Percentiles rank a stretch among this genome's conserved stretches.
Conservation (phyloP, 805 yeast species). For the Kazachstania bromeliacearum region DNA sequence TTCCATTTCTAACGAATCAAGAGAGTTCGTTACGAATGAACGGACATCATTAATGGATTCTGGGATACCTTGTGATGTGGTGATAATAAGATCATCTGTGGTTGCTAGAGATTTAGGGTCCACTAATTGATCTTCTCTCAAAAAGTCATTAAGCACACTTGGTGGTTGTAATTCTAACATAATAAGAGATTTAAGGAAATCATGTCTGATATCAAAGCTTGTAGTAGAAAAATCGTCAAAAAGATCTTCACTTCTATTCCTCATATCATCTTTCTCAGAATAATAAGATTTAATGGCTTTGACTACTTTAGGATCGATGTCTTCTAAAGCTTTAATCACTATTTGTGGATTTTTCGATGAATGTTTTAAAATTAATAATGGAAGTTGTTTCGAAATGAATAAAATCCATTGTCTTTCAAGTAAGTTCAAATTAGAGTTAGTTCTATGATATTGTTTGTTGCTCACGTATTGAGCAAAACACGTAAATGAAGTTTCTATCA, state of each 20-base stretch:
- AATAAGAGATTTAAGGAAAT: slow-evolving; percentile 38
- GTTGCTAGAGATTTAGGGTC: slow-evolving; percentile 28
- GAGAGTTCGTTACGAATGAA: slow-evolving; percentile 17
- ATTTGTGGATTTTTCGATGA: slow-evolving; percentile 20
- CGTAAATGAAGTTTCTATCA: slow-evolving; percentile 32
- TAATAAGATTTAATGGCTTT: slow-evolving; percentile 29
- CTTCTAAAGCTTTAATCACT: slow-evolving; percentile 20
- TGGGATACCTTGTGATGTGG: slow-evolving; percentile 25
- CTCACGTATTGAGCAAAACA: slow-evolving; percentile 38
- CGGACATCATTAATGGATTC: slow-evolving; percentile 28
- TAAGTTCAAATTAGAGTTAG: slow-evolving; percentile 27
- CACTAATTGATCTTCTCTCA: slow-evolving; percentile 34
- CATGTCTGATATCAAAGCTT: slow-evolving; percentile 41
- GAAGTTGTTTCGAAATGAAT: slow-evolving; percentile 39
- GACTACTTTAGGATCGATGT: slow-evolving; percentile 24
- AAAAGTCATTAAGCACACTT: slow-evolving; percentile 25
- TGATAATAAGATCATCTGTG: slow-evolving; percentile 29
- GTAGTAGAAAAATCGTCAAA: slow-evolving; percentile 43
- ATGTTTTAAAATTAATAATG: slow-evolving; percentile 33
- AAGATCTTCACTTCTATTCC: slow-evolving; percentile 37
- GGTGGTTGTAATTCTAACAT: slow-evolving; percentile 33
- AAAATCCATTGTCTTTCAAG: slow-evolving; percentile 36
- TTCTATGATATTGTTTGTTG: slow-evolving; percentile 33
- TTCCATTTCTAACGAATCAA: slow-evolving; percentile 24
- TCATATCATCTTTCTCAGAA: slow-evolving; percentile 28